Evolutionary conservation across 2,329 filamentous ascomycete genomes (phyloP).

Genomic region (Talaromyces sp.): DNA sequence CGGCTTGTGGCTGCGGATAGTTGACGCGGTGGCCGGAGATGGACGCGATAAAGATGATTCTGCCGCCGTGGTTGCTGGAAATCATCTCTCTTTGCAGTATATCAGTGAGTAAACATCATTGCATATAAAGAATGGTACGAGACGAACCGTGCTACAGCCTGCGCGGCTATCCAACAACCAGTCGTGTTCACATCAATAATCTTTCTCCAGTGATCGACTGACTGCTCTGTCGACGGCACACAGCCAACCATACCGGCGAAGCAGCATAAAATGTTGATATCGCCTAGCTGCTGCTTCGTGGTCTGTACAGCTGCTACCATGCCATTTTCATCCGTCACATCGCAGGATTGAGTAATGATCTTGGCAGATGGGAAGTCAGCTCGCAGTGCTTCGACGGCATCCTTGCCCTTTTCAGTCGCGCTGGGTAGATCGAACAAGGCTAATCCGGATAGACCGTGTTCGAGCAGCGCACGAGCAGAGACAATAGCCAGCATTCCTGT

Average conservation of each 20-base stretch:
- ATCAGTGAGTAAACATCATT: background rate
- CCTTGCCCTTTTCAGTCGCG: conserved; percentile 30
- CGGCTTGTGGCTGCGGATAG: conserved; percentile 64
- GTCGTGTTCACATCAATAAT: conserved; percentile 68
- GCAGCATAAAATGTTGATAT: conserved; percentile 53
- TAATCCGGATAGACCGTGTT: conserved; percentile 58
- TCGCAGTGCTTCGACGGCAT: conserved; percentile 42
- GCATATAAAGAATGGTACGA: too few species aligned
- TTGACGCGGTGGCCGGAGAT: conserved; percentile 66
- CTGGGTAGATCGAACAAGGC: conserved; percentile 55
- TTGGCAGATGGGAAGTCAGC: conserved; percentile 49
- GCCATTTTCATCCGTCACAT: conserved; percentile 51
- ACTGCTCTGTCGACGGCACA: conserved; percentile 55
- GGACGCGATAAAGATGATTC: conserved; percentile 61
- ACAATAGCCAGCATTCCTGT: conserved; percentile 58
- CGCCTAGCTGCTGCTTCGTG: conserved; percentile 36
- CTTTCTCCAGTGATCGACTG: conserved; percentile 53
- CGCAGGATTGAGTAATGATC: conserved; percentile 48
- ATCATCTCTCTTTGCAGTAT: conserved; percentile 45
- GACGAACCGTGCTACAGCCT: conserved; percentile 50
- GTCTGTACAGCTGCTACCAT: conserved; percentile 16
- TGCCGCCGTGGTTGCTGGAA: conserved; percentile 46
- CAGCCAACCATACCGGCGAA: conserved; percentile 66
- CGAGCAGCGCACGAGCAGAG: conserved; percentile 57
- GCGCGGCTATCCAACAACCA: conserved; percentile 63